These are phyloP conservation scores for Penicillium sp. DNA, from an alignment of 2,329 filamentous ascomycete species.

Conservation along the genomic window DNA sequence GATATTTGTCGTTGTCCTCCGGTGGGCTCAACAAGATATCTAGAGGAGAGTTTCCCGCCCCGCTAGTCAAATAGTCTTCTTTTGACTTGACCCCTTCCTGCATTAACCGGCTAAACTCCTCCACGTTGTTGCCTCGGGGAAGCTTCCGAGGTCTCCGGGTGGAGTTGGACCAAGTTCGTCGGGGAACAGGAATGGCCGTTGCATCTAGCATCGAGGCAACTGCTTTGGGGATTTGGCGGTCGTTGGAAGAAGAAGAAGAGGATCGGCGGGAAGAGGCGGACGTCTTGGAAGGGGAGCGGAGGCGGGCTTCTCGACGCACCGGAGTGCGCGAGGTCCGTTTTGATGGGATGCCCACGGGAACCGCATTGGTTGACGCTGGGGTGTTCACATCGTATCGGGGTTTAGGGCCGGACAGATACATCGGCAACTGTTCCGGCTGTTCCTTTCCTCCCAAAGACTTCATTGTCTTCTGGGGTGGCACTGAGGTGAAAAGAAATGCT, in stretches of 20 bases:
- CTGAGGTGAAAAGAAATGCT: slow-evolving; percentile 39
- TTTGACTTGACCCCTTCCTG: slow-evolving; percentile 53
- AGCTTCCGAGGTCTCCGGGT: slow-evolving; percentile 41
- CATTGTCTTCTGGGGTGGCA: slow-evolving; percentile 25
- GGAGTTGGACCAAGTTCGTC: slow-evolving; percentile 40
- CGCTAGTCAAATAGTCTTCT: slow-evolving; percentile 47
- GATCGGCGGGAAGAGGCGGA: slow-evolving; percentile 24
- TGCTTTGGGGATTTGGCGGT: slow-evolving; percentile 53
- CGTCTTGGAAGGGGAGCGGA: slow-evolving; percentile 21
- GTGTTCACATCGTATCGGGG: slow-evolving; percentile 8
- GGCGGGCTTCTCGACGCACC: slow-evolving; percentile 19
- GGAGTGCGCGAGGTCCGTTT: slow-evolving; percentile 29
- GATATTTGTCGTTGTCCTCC: slow-evolving; percentile 46
- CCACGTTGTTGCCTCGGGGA: slow-evolving; percentile 43
- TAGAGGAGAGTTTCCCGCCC: slow-evolving; percentile 49
- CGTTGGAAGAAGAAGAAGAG: slow-evolving; percentile 29
- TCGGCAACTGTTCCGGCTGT: slow-evolving; percentile 11
- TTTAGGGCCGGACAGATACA: slow-evolving; percentile 20
- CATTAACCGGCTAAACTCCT: slow-evolving; percentile 58
- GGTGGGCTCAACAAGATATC: slow-evolving; percentile 58
- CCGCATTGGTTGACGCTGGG: slow-evolving; percentile 24
- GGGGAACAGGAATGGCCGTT: slow-evolving; percentile 59
- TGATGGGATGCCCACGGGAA: slow-evolving; percentile 38
- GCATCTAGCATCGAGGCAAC: slow-evolving; percentile 60
- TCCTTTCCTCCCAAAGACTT: slow-evolving; percentile 11